phyloP scores from a whole-genome alignment of 306 rosid species.

The Inga leiocalycina region DNA sequence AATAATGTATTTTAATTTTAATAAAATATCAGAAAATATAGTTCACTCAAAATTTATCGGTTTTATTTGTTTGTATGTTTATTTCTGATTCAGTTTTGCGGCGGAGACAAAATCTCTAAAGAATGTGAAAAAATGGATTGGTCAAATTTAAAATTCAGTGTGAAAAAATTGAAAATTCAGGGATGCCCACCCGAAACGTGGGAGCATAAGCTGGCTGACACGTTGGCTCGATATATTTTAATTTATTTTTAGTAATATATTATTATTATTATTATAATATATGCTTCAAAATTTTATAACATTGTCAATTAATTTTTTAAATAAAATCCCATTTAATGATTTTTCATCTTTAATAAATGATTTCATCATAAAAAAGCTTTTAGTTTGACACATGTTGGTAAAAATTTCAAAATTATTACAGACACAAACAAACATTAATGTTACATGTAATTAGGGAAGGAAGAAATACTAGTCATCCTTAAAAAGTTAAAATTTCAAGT shows the following conservation, averaged over 20 bases:
- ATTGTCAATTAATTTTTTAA: no score
- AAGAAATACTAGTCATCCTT: no score
- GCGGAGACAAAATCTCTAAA: not conserved
- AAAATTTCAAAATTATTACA: no score
- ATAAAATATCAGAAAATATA: not conserved
- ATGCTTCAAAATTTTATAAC: no score
- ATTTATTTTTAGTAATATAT: not conserved
- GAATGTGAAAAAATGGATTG: not conserved
- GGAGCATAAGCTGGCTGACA: not conserved
- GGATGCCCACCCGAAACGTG: not conserved
- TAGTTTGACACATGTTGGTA: no score
- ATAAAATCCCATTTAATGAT: no score
- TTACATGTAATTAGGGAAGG: no score
- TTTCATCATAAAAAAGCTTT: no score
- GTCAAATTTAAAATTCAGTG: not conserved
- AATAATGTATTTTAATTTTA: not conserved
- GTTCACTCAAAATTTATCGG: not conserved
- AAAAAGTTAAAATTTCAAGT: no score
- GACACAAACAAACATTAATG: no score
- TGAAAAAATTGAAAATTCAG: not conserved
- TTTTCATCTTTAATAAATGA: no score
- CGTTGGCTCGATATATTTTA: not conserved
- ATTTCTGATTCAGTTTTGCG: conserved; percentile 25
- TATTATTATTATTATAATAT: no score
- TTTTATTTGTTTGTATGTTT: not conserved